A percentile compares a stretch with the other conserved stretches of the same genome.
phyloP scores from a whole-genome alignment of 208 protist genomes.

The Novymonas esmeraldas region DNA sequence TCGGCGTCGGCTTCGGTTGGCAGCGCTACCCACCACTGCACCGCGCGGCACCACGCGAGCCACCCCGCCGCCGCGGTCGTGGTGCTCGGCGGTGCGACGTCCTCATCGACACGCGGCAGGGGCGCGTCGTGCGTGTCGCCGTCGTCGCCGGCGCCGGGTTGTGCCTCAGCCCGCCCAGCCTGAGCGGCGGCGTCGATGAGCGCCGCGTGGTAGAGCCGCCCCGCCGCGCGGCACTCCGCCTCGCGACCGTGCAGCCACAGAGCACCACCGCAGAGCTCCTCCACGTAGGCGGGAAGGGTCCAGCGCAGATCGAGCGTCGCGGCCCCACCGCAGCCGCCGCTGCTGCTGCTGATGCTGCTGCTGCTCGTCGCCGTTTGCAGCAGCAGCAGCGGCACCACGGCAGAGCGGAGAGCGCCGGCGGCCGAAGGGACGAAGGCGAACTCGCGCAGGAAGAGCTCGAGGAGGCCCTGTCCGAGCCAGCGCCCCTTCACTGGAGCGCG shows the following conservation, averaged over 20 bases:
- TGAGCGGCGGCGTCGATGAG: slow-evolving; percentile 26
- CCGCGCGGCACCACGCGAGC: slow-evolving; percentile 23
- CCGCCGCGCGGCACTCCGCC: slow-evolving; percentile 66
- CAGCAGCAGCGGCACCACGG: slow-evolving; percentile 14
- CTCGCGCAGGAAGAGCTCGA: slow-evolving; percentile 86
- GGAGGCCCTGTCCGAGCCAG: slow-evolving; percentile 85
- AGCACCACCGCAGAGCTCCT: slow-evolving; percentile 61
- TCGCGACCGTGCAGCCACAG: slow-evolving; percentile 76
- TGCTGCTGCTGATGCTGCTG: slow-evolving; percentile 8
- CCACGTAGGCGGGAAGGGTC: slow-evolving; percentile 66
- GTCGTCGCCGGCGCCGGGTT: not conserved
- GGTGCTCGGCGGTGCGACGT: too few relatives aligned
- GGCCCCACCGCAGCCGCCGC: not conserved
- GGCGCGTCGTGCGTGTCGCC: not conserved
- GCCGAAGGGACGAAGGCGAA: slow-evolving; percentile 72
- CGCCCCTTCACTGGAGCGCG: slow-evolving; percentile 87
- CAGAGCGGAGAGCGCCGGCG: not conserved
- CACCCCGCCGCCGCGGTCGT: not conserved
- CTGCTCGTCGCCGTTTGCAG: slow-evolving; percentile 1
- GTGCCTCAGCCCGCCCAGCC: too few relatives aligned
- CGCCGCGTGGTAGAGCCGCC: slow-evolving; percentile 39
- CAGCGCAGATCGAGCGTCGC: slow-evolving; percentile 46
- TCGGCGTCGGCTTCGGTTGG: slow-evolving; percentile 18
- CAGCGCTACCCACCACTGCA: slow-evolving; percentile 22
- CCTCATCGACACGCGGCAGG: too few relatives aligned